These are phyloP conservation scores for Eimeria falciformis DNA, from an alignment of 169 alveolate species.

Conservation along the genomic window DNA sequence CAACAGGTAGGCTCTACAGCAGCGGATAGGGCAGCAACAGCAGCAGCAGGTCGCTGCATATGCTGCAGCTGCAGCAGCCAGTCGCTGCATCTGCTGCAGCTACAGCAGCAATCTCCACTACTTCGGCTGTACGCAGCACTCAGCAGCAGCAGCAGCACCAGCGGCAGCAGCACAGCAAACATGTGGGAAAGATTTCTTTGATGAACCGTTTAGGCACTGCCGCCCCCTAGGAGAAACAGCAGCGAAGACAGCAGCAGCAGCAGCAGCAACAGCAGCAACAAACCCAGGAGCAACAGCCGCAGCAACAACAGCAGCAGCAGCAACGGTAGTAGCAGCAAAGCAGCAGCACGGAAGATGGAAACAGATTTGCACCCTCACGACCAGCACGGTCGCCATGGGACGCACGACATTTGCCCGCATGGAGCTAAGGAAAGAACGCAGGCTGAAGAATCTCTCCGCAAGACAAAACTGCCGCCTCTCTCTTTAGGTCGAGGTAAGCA, in stretches of 20 bases:
- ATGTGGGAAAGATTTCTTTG: no score
- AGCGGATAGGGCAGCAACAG: no score
- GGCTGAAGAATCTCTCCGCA: slow-evolving; percentile 57
- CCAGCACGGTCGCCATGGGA: slow-evolving; percentile 79
- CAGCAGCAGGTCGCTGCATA: no score
- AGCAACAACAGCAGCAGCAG: slow-evolving; percentile 2
- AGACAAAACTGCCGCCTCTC: slow-evolving; percentile 46
- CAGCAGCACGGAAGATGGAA: not conserved
- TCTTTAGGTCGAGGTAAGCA: slow-evolving; percentile 45
- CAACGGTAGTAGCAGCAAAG: not conserved
- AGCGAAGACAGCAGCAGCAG: not conserved
- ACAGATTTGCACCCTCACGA: slow-evolving; percentile 79
- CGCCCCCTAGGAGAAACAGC: not conserved
- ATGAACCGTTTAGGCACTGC: not conserved
- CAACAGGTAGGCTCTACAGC: no score
- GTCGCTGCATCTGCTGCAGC: no score
- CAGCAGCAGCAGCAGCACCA: no score
- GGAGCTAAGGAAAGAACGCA: slow-evolving; percentile 72
- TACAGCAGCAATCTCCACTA: no score
- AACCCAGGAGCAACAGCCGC: slow-evolving; percentile 10
- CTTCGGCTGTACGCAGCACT: no score
- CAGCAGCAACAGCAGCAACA: slow-evolving; percentile 5
- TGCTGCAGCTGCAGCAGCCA: no score
- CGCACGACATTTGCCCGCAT: slow-evolving; percentile 74
- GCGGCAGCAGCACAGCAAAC: no score